Conservation (phyloP, 495 filamentous ascomycete genomes). For the Hypoxylon fuscum region DNA sequence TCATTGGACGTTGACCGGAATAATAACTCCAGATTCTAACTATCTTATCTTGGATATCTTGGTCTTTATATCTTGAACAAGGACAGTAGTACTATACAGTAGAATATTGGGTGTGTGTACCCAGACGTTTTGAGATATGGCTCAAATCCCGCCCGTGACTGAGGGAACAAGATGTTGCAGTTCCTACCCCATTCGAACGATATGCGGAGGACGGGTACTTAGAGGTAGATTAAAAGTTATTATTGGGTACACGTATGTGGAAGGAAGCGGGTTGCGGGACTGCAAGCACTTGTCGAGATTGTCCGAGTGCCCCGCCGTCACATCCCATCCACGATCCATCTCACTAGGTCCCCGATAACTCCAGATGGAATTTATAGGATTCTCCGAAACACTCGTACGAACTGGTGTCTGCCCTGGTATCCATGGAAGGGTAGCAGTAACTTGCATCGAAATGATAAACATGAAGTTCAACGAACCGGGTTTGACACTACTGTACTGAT, state of each 20-base stretch:
- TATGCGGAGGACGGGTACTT: conserved; percentile 35
- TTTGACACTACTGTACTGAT: background rate
- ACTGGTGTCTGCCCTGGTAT: conserved; percentile 1
- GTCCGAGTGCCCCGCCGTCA: conserved; percentile 40
- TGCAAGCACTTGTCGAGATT: conserved; percentile 39
- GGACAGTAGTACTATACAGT: too few relatives aligned
- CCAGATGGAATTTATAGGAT: conserved; percentile 20
- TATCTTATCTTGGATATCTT: too few relatives aligned
- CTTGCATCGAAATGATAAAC: background rate
- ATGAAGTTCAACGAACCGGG: conserved; percentile 4
- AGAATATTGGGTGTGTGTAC: too few relatives aligned
- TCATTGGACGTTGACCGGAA: conserved; percentile 1
- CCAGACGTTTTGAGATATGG: background rate
- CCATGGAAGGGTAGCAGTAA: conserved; percentile 10
- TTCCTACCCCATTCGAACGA: conserved; percentile 26
- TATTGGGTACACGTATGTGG: conserved; percentile 25
- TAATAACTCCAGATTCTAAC: conserved; percentile 2
- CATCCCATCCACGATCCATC: conserved; percentile 41
- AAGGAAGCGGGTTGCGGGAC: conserved; percentile 40
- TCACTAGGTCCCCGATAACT: conserved; percentile 38
- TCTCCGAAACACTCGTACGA: conserved; percentile 15
- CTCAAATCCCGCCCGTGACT: background rate
- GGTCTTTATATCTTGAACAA: too few relatives aligned
- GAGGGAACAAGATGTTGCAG: conserved; percentile 9
- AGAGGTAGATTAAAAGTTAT: conserved; percentile 28